Evolutionary conservation across 768 basidiomycete species (phyloP).

Genomic region (Lentinula detonsa): DNA sequence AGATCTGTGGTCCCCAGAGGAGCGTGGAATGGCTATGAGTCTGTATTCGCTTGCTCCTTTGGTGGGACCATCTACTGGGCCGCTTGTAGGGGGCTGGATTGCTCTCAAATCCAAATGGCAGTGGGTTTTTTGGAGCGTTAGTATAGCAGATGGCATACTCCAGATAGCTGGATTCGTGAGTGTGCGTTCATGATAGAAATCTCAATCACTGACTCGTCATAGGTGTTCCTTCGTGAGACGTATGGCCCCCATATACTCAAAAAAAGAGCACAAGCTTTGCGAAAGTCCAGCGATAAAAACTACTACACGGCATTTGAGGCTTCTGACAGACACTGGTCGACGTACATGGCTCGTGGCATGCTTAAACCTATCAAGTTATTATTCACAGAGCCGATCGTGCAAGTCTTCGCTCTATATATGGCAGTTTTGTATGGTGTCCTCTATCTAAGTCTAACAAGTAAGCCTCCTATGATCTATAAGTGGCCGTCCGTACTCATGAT

Average conservation of each 20-base stretch:
- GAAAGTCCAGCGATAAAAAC: slow-evolving; percentile 23
- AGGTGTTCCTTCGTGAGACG: slow-evolving; percentile 29
- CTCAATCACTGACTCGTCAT: background rate
- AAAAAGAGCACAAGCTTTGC: slow-evolving; percentile 28
- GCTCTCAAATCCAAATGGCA: slow-evolving; percentile 47
- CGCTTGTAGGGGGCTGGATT: slow-evolving; percentile 34
- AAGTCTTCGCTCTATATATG: slow-evolving; percentile 52
- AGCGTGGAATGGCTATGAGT: slow-evolving; percentile 46
- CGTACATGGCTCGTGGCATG: slow-evolving; percentile 41
- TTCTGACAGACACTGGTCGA: slow-evolving; percentile 32
- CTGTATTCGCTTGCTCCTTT: slow-evolving; percentile 50
- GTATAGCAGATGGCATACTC: slow-evolving; percentile 39
- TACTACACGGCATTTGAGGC: slow-evolving; percentile 39
- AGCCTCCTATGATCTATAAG: slow-evolving; percentile 6
- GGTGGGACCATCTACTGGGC: slow-evolving; percentile 38
- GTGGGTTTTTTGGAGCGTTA: slow-evolving; percentile 59
- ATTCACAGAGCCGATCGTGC: slow-evolving; percentile 52
- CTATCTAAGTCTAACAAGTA: slow-evolving; percentile 33
- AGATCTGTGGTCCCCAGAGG: slow-evolving; percentile 46
- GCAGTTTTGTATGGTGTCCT: slow-evolving; percentile 51
- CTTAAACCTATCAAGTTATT: slow-evolving; percentile 55
- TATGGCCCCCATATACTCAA: slow-evolving; percentile 46
- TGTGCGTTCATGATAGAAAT: slow-evolving; percentile 10
- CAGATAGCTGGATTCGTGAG: slow-evolving; percentile 44
- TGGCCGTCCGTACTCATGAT: background rate